Evolutionary conservation across 768 basidiomycete species (phyloP).

Genomic region (Leccinum arenicola): DNA sequence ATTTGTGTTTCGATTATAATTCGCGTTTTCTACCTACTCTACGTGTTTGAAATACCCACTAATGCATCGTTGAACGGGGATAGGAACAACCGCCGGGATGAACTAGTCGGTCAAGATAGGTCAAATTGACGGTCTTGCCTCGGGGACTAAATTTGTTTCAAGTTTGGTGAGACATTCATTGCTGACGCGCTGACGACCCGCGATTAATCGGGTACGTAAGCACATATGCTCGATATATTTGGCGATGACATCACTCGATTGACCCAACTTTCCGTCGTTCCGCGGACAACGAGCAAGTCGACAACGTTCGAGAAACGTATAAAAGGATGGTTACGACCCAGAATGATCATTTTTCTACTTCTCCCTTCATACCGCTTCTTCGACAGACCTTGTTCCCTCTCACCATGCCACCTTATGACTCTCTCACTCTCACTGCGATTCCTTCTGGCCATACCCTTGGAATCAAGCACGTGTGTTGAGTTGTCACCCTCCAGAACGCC

Average conservation of each 20-base stretch:
- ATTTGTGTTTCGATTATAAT: background rate
- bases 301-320: background rate
- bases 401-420: background rate
- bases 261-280: background rate
- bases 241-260: constrained; percentile 1
- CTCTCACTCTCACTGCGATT: background rate
- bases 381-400: background rate
- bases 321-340: background rate
- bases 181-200: background rate
- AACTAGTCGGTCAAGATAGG: background rate
- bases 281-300: no score
- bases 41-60: background rate
- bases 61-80: background rate
- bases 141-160: background rate
- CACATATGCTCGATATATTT: background rate
- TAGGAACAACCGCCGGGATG: background rate
- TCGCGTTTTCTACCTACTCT: background rate
- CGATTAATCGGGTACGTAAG: background rate
- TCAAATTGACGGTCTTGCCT: background rate
- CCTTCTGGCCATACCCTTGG: background rate
- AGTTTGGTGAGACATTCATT: background rate
- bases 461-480: background rate
- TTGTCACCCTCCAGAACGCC: background rate
- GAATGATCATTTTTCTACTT: background rate
- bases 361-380: background rate